Evolutionary conservation across 2,329 filamentous ascomycete species (phyloP).

Genomic region (Calonectria honghensis): DNA sequence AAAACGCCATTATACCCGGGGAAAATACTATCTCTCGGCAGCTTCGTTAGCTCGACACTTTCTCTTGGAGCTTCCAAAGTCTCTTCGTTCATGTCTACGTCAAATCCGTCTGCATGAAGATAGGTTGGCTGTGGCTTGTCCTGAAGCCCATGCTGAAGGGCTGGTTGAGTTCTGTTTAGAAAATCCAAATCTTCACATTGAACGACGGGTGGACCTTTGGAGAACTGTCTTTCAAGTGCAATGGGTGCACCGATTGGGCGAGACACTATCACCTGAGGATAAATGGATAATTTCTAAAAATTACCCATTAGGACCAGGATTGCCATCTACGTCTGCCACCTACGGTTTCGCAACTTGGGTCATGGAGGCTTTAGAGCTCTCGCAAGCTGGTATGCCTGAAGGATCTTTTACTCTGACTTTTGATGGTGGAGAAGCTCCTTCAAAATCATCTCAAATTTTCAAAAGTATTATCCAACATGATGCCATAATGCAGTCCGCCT

Average conservation of each 20-base stretch:
- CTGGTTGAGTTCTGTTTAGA: neutral
- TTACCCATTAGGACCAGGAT: neutral
- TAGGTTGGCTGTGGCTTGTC: neutral
- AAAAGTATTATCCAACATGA: neutral
- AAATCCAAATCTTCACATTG: neutral
- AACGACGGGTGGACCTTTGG: neutral
- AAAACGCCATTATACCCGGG: neutral
- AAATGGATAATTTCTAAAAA: neutral
- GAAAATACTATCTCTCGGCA: neutral
- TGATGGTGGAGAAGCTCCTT: neutral
- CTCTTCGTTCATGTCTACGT: neutral
- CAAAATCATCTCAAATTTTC: neutral
- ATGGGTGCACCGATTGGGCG: neutral
- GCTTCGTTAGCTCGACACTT: neutral
- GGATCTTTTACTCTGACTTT: neutral
- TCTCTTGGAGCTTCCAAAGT: neutral
- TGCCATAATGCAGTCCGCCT: neutral
- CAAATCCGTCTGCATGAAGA: neutral
- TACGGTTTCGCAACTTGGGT: neutral
- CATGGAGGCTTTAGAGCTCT: neutral
- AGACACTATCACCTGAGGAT: neutral
- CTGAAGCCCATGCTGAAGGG: neutral
- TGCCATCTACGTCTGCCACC: neutral
- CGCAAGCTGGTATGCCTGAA: neutral
- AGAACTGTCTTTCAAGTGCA: neutral